phyloP scores from a whole-genome alignment of 768 basidiomycete genomes.

The Botryobasidium botryosum region DNA sequence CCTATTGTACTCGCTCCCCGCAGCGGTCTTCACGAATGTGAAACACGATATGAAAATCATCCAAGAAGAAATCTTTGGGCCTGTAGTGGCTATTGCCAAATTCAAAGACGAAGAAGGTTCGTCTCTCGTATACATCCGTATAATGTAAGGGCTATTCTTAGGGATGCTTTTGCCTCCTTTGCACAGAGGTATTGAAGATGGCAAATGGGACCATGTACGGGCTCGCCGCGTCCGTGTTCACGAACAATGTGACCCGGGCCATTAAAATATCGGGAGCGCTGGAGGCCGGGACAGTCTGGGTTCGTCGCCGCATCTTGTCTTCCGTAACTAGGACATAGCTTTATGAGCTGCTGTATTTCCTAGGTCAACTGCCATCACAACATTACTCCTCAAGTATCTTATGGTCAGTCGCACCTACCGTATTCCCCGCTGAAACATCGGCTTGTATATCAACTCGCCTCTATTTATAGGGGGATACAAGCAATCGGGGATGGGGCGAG shows the following conservation, averaged over 20 bases:
- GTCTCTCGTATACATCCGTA: too few relatives aligned
- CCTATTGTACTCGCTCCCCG: conserved; percentile 20
- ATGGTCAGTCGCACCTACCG: conserved; percentile 85
- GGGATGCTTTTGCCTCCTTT: too few relatives aligned
- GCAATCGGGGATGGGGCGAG: conserved; percentile 39
- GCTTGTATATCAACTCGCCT: not conserved
- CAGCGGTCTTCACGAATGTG: conserved; percentile 56
- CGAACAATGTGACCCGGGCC: conserved; percentile 27
- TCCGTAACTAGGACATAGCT: conserved; percentile 9
- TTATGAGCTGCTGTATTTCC: conserved; percentile 1
- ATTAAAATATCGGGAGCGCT: conserved; percentile 20
- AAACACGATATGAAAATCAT: conserved; percentile 58
- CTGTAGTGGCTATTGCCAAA: conserved; percentile 59
- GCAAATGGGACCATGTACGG: conserved; percentile 85
- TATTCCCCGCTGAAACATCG: conserved; percentile 16
- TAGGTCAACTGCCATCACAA: not conserved
- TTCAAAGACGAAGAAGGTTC: conserved; percentile 40
- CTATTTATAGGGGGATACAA: not conserved
- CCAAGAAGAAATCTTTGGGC: conserved; percentile 66
- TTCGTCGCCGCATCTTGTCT: too few relatives aligned
- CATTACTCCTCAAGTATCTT: conserved; percentile 28
- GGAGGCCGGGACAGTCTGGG: conserved; percentile 24
- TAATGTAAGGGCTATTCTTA: too few relatives aligned
- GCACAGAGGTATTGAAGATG: too few relatives aligned
- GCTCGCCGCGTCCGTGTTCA: conserved; percentile 75